Conservation (phyloP, 2,329 filamentous ascomycete species). For the Huntiella moniliformis region DNA sequence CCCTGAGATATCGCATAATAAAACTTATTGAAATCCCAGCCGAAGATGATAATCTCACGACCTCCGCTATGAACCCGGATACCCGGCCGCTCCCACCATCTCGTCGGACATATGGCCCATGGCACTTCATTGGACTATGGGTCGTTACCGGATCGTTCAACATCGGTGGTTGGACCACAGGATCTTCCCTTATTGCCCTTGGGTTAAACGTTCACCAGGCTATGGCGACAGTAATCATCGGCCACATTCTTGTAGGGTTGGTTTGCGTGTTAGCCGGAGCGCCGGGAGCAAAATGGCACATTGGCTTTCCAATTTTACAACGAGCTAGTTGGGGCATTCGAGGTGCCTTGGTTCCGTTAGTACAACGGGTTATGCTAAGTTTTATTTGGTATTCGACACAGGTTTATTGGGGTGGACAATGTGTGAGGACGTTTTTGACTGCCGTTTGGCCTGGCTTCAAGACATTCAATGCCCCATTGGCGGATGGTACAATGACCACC, state of each 20-base stretch:
- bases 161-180: slow-evolving; percentile 19
- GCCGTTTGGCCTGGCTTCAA: slow-evolving; percentile 27
- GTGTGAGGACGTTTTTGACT: slow-evolving; percentile 22
- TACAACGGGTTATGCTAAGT: slow-evolving; percentile 28
- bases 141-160: slow-evolving; percentile 20
- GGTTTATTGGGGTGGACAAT: slow-evolving; percentile 17
- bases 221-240: slow-evolving; percentile 25
- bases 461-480: slow-evolving; percentile 25
- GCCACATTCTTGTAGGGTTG: slow-evolving; percentile 23
- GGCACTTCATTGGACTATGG: slow-evolving; percentile 19
- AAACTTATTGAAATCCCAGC: neutral
- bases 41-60: neutral
- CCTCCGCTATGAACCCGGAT: slow-evolving; percentile 15
- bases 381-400: slow-evolving; percentile 32
- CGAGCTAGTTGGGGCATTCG: slow-evolving; percentile 24
- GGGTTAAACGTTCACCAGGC: slow-evolving; percentile 26
- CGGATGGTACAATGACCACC: slow-evolving; percentile 15
- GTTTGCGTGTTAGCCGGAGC: slow-evolving; percentile 23
- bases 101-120: slow-evolving; percentile 18
- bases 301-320: slow-evolving; percentile 23
- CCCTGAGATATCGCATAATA: neutral
- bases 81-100: slow-evolving; percentile 17
- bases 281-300: slow-evolving; percentile 25
- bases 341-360: slow-evolving; percentile 21
- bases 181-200: slow-evolving; percentile 22